Percentiles rank a stretch among this genome's conserved stretches.
These are phyloP conservation scores for Solanum virginianum DNA, from an alignment of 257 asterid genomes.

Conservation along the genomic window DNA sequence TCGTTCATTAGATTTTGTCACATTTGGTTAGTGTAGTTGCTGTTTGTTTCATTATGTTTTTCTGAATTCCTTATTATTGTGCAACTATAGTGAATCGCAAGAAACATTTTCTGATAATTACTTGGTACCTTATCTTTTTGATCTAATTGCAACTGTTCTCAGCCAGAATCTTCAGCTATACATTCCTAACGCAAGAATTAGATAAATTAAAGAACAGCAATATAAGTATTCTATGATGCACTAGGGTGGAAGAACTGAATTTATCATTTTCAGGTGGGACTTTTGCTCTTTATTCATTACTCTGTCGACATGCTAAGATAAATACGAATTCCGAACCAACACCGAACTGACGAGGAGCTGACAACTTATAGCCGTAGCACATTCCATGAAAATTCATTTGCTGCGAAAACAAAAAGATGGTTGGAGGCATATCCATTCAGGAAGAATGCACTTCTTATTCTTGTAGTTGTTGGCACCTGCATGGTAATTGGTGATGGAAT, in stretches of 20 bases:
- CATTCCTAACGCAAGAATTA: not conserved
- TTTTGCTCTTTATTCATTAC: conserved; percentile 90
- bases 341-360: conserved; percentile 94
- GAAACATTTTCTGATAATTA: not conserved
- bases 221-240: not conserved
- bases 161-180: not conserved
- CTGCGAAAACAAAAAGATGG: conserved; percentile 88
- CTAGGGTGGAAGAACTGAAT: not conserved
- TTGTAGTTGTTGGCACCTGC: conserved; percentile 19
- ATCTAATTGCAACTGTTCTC: not conserved
- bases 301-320: conserved; percentile 95
- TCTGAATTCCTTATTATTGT: not conserved
- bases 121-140: not conserved
- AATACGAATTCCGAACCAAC: conserved; percentile 90
- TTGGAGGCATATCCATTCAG: conserved; percentile 58
- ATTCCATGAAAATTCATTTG: conserved; percentile 78
- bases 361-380: conserved; percentile 91
- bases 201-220: not conserved
- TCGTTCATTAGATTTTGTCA: not conserved
- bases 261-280: conserved; percentile 57
- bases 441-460: conserved; percentile 40
- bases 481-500: conserved; percentile 23
- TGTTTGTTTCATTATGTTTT: not conserved
- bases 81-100: not conserved
- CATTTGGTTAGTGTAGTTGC: not conserved